Conservation (phyloP, 768 basidiomycete species). For the Tulasnella sp. region DNA sequence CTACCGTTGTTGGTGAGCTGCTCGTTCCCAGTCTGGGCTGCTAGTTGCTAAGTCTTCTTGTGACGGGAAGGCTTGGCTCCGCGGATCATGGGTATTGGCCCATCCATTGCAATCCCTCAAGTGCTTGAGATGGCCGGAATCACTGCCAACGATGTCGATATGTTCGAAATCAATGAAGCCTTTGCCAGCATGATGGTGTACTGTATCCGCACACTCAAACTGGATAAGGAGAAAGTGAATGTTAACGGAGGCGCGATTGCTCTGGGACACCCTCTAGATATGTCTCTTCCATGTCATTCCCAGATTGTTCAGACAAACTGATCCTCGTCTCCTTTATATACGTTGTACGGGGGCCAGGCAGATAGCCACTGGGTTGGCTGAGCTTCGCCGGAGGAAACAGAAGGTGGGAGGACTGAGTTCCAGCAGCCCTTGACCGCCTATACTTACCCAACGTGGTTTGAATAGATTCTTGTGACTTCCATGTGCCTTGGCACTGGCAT, state of each 20-base stretch:
- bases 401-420: conserved; percentile 30
- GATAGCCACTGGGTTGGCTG: conserved; percentile 73
- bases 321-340: conserved; percentile 35
- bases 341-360: conserved; percentile 82
- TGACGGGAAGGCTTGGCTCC: conserved; percentile 58
- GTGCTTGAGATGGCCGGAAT: conserved; percentile 66
- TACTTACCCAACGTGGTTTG: not conserved
- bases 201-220: conserved; percentile 57
- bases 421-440: not conserved
- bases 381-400: conserved; percentile 34
- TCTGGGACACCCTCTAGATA: conserved; percentile 47
- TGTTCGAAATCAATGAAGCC: conserved; percentile 91
- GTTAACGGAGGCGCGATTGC: conserved; percentile 91
- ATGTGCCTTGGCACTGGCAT: conserved; percentile 84
- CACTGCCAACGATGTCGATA: conserved; percentile 62
- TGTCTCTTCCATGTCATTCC: conserved; percentile 8
- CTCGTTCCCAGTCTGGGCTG: not conserved
- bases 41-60: not conserved
- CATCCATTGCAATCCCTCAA: conserved; percentile 75
- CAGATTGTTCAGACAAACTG: conserved; percentile 70
- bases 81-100: conserved; percentile 85
- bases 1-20: conserved; percentile 56
- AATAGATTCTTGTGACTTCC: conserved; percentile 71
- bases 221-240: conserved; percentile 68
- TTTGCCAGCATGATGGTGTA: conserved; percentile 84